Evolutionary conservation across 1,284 basidiomycete genomes (phyloP).

Genomic region (Ustilago bromivora): DNA sequence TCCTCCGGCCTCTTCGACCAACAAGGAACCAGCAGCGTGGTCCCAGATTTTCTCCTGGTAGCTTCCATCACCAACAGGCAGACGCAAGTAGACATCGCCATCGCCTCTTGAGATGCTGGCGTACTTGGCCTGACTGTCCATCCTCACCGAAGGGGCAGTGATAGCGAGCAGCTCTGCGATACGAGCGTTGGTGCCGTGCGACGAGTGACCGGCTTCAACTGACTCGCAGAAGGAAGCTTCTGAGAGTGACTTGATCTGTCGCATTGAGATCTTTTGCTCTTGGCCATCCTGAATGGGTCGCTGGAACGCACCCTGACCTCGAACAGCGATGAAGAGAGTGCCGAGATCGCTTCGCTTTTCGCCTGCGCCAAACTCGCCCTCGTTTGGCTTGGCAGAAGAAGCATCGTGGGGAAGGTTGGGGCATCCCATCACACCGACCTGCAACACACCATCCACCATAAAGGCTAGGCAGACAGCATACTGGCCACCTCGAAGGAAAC

Average conservation of each 20-base stretch:
- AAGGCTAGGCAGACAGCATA: constrained; percentile 96
- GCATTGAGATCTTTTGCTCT: constrained; percentile 61
- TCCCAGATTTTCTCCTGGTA: constrained; percentile 96
- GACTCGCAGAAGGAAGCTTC: constrained; percentile 86
- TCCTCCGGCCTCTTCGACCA: constrained; percentile 91
- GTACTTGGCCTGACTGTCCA: constrained; percentile 99
- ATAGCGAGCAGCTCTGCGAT: constrained; percentile 81
- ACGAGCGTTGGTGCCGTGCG: constrained; percentile 81
- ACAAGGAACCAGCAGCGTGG: constrained; percentile 86
- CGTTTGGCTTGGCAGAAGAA: constrained; percentile 58
- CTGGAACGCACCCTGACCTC: constrained; percentile 64
- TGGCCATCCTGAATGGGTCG: constrained; percentile 54
- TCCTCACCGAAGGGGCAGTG: constrained; percentile 78
- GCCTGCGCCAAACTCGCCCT: constrained; percentile 61
- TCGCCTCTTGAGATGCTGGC: constrained; percentile 87
- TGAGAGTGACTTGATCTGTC: constrained; percentile 68
- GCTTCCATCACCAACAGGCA: constrained; percentile 82
- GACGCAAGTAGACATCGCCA: constrained; percentile 87
- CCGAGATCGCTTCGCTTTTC: constrained; percentile 58
- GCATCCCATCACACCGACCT: constrained; percentile 87
- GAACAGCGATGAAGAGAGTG: constrained; percentile 63
- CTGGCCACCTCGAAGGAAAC: constrained; percentile 95
- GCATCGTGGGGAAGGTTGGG: constrained; percentile 81
- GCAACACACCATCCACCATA: constrained; percentile 83
- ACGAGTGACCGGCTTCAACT: constrained; percentile 91